Evolutionary conservation across 768 basidiomycete genomes (phyloP).

Genomic region (Plicaturopsis crispa): DNA sequence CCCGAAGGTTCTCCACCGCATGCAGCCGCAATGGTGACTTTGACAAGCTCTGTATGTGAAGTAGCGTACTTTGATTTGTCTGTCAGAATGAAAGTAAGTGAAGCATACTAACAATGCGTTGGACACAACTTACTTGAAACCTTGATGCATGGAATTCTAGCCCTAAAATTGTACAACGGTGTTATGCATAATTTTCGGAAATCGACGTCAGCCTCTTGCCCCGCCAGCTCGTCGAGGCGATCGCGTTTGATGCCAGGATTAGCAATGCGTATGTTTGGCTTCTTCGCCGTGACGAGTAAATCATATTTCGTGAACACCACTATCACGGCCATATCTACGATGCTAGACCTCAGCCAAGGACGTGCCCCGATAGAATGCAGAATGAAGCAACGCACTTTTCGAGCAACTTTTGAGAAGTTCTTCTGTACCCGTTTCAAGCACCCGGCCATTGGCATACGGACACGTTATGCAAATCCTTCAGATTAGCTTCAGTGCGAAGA

Average conservation of each 20-base stretch:
- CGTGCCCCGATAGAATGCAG: not conserved
- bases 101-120: no score
- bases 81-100: no score
- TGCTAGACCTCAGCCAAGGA: not conserved
- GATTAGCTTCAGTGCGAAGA: no score
- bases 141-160: not conserved
- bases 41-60: no score
- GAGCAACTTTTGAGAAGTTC: not conserved
- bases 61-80: no score
- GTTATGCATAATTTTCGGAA: not conserved
- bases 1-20: no score
- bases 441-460: conserved; percentile 3
- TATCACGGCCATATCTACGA: conserved; percentile 5
- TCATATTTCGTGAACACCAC: conserved; percentile 12
- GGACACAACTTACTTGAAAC: conserved; percentile 6
- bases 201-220: not conserved
- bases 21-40: no score
- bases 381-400: not conserved
- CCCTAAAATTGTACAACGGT: not conserved
- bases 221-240: not conserved
- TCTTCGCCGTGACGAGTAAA: not conserved
- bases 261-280: no score
- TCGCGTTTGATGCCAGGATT: not conserved
- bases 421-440: conserved; percentile 2
- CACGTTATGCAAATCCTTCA: conserved; percentile 8